Evolutionary conservation across 208 protist species (phyloP).

Genomic region (Trypanosoma platydactyli): DNA sequence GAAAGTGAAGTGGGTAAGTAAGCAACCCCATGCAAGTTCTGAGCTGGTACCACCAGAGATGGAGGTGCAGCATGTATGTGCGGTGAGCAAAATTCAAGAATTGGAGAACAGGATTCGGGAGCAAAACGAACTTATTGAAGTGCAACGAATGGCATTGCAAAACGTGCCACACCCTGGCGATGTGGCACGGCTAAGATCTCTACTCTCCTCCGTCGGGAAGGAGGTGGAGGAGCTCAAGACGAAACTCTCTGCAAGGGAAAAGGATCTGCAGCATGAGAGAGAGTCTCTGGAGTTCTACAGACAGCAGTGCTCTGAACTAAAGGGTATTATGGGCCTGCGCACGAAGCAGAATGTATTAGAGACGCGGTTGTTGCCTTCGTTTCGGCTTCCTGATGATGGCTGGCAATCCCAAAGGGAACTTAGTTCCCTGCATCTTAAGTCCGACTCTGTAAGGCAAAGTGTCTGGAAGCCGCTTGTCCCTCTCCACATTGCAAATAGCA

Average conservation of each 20-base stretch:
- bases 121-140: conserved; percentile 21
- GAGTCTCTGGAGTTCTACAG: conserved; percentile 33
- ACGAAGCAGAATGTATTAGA: conserved; percentile 2
- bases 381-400: conserved; percentile 20
- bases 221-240: conserved; percentile 37
- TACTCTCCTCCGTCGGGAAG: conserved; percentile 41
- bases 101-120: conserved; percentile 47
- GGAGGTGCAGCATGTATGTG: conserved; percentile 34
- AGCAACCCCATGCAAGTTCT: conserved; percentile 48
- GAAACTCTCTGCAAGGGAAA: conserved; percentile 35
- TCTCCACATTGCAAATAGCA: neutral
- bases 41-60: conserved; percentile 48
- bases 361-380: conserved; percentile 13
- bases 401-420: conserved; percentile 24
- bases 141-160: conserved; percentile 5
- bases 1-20: conserved; percentile 54
- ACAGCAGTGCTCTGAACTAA: conserved; percentile 25
- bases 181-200: conserved; percentile 24
- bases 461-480: conserved; percentile 1
- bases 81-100: conserved; percentile 42
- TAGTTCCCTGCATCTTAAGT: conserved; percentile 3
- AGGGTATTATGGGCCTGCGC: conserved; percentile 17
- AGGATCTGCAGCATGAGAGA: conserved; percentile 34
- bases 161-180: neutral
- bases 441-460: neutral